Conservation (phyloP, 805 yeast genomes). For the Danielia oregonensis region DNA sequence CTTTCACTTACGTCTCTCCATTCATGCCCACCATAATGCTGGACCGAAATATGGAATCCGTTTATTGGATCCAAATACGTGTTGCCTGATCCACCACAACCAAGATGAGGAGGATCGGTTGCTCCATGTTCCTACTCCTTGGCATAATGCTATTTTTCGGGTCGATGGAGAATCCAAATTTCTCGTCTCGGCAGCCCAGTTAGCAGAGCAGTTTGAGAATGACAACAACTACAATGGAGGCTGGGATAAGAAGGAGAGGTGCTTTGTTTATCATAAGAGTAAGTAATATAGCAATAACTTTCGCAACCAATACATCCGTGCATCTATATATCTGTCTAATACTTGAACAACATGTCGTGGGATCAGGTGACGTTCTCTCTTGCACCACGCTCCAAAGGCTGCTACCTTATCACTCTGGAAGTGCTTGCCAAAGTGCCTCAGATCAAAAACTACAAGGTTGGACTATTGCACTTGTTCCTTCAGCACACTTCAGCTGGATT, state of each 20-base stretch:
- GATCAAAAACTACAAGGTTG: constrained; percentile 55
- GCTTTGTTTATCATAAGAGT: constrained; percentile 7
- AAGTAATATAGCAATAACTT: too few species aligned
- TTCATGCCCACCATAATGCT: constrained; percentile 56
- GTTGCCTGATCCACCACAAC: constrained; percentile 45
- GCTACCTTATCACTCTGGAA: constrained; percentile 70
- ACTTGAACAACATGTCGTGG: constrained; percentile 40
- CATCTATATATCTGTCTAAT: constrained; percentile 1
- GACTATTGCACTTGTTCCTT: constrained; percentile 61
- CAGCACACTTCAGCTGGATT: constrained; percentile 81
- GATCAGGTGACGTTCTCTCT: constrained; percentile 54
- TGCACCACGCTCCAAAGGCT: constrained; percentile 59
- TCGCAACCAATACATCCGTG: background rate
- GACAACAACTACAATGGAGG: constrained; percentile 14
- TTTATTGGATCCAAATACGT: constrained; percentile 39
- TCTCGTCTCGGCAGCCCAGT: constrained; percentile 12
- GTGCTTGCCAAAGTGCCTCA: constrained; percentile 54
- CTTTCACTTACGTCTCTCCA: constrained; percentile 55
- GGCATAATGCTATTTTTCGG: constrained; percentile 56
- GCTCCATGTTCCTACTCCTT: constrained; percentile 63
- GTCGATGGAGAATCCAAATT: constrained; percentile 31
- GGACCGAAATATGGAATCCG: constrained; percentile 61
- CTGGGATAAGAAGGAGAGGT: constrained; percentile 13
- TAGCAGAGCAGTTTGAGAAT: constrained; percentile 8
- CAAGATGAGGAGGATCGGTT: constrained; percentile 40